Conservation (phyloP, 495 filamentous ascomycete genomes). For the Sphaerosporella brunnea region DNA sequence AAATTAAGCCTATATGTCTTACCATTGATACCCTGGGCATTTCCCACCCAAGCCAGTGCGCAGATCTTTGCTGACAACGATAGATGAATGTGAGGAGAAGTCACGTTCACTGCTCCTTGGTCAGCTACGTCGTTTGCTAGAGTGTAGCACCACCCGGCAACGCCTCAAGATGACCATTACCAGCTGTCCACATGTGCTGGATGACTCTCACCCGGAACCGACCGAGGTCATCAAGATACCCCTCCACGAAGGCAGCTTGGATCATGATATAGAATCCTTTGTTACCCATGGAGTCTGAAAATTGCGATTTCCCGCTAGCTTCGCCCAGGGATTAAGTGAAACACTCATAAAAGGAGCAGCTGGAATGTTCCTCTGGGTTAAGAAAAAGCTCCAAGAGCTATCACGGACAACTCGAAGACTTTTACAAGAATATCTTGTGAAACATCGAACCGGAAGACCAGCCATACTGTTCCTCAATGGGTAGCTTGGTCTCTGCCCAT, state of each 20-base stretch:
- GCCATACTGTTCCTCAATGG: constrained; percentile 10
- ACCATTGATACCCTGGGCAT: constrained; percentile 12
- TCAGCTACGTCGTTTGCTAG: neutral
- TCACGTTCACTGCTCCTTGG: neutral
- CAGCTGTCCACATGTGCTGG: constrained; percentile 2
- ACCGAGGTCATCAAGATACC: neutral
- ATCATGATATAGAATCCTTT: neutral
- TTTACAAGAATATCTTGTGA: constrained; percentile 8
- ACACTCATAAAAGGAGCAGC: constrained; percentile 6
- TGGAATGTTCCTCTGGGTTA: constrained; percentile 16
- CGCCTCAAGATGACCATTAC: constrained; percentile 1
- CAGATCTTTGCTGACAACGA: neutral
- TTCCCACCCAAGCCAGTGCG: neutral
- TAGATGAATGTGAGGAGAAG: constrained; percentile 11
- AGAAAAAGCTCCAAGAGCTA: constrained; percentile 6
- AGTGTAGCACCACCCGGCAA: neutral
- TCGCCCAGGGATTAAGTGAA: constrained; percentile 5
- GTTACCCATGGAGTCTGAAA: neutral
- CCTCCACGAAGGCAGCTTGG: neutral
- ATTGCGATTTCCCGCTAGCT: neutral
- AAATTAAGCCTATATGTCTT: constrained; percentile 2
- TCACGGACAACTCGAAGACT: constrained; percentile 3
- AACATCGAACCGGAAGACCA: neutral
- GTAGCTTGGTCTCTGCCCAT: constrained; percentile 6
- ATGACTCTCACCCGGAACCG: neutral